Evolutionary conservation across 2,329 filamentous ascomycete genomes (phyloP), one percentile per base, ranked within the genome.

Genomic region (Penicillium hesseltinei): DNA sequence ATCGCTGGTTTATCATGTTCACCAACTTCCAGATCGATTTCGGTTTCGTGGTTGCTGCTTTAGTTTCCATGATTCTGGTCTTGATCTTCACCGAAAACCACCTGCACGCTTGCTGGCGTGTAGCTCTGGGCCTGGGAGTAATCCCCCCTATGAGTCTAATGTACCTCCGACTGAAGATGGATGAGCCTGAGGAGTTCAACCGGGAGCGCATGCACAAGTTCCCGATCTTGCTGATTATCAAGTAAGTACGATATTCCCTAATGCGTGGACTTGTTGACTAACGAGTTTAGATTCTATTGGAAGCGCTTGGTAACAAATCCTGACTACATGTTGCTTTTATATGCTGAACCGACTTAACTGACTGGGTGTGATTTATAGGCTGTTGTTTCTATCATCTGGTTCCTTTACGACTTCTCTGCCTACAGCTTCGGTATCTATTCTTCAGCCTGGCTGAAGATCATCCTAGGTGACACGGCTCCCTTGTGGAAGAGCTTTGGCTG

Each of bases 341-440:
- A 13, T 1, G 4, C 7, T 19, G 25, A 25, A 23, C 15, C 1
- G 13, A 38, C 56, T 66, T 66, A 51, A 66, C 38, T 53, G 23
- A 53, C 23, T 46, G 19, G 8, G 6, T 44, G 11, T 27, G 8
- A 23, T 9, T 0, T 38, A 6, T 51, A 76, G 73, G 67, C 83
- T 1, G 75, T 88, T 21, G 88, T 94, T 54, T 85, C 84, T 60
- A 65, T 87, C 23, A 89, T 95, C 69, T 95, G 91, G 91, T 94
- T 94, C 74, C 83, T 93, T 61, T 95, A 92, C 71, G 86, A 92
- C 81, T 96, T 96, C 75, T 90, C 88, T 2, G 79, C 86, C 3
- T 96, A 96, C 72, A 88, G 89, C 0, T 96, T 96, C 71, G 83
- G 88, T 51, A 91, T 96, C 67, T 97, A 94, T 77, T 90, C 89